Percentiles rank a stretch among this genome's conserved stretches.
These are phyloP conservation scores for Anastatica hierochuntica DNA, from an alignment of 345 rosid genomes.

Conservation along the genomic window DNA sequence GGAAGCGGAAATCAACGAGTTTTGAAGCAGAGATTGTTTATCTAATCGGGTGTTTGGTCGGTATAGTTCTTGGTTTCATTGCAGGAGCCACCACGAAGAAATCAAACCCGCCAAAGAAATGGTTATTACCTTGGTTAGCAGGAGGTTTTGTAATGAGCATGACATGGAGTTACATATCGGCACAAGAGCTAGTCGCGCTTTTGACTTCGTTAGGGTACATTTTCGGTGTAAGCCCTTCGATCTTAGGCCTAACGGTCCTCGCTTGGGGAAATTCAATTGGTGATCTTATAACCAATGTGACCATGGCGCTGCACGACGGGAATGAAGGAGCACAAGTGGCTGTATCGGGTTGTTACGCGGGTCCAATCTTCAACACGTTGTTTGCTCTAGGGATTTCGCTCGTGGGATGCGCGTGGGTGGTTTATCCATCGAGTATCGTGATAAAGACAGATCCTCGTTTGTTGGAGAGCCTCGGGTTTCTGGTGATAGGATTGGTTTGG, in stretches of 20 bases:
- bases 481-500: constrained; percentile 72
- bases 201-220: constrained; percentile 54
- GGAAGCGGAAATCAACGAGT: constrained; percentile 27
- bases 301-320: constrained; percentile 76
- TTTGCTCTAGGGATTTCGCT: constrained; percentile 68
- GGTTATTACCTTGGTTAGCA: constrained; percentile 57
- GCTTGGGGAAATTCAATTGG: constrained; percentile 96
- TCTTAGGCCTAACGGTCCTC: constrained; percentile 75
- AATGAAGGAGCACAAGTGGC: constrained; percentile 76
- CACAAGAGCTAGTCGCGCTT: constrained; percentile 71
- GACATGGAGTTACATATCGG: constrained; percentile 77
- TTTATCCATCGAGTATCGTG: constrained; percentile 44
- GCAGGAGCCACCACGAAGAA: constrained; percentile 49
- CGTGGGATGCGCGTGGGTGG: constrained; percentile 49
- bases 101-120: constrained; percentile 54
- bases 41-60: constrained; percentile 38
- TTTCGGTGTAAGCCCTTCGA: constrained; percentile 68
- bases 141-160: constrained; percentile 87
- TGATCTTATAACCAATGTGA: constrained; percentile 70
- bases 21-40: constrained; percentile 31
- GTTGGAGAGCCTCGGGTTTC: constrained; percentile 57
- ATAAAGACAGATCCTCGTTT: constrained; percentile 56
- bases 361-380: constrained; percentile 80
- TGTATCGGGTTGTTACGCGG: constrained; percentile 85
- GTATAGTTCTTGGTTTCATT: constrained; percentile 46